Evolutionary conservation across 2,329 filamentous ascomycete species (phyloP).

Genomic region (Myrmaecium sp.): DNA sequence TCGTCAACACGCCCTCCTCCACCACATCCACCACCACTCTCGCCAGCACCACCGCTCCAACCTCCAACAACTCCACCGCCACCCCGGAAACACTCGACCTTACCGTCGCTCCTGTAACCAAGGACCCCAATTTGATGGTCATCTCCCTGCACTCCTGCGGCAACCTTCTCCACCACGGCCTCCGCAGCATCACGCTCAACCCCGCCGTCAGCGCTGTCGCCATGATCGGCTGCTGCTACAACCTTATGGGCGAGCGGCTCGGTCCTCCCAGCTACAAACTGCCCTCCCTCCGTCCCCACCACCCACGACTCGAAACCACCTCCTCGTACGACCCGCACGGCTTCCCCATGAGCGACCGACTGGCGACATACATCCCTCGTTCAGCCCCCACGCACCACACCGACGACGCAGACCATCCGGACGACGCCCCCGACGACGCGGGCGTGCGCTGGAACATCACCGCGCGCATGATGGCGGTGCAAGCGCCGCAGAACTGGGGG

Average conservation of each 20-base stretch:
- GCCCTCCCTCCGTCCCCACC: conserved; percentile 57
- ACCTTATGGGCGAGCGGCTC: conserved; percentile 78
- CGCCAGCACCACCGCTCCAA: conserved; percentile 8
- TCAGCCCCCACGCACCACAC: conserved; percentile 11
- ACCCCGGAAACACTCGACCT: too few species aligned
- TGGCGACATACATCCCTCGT: conserved; percentile 43
- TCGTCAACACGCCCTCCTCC: conserved; percentile 27
- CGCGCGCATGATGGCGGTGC: conserved; percentile 93
- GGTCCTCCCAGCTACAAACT: conserved; percentile 77
- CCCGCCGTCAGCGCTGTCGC: conserved; percentile 75
- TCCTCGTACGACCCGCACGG: conserved; percentile 74
- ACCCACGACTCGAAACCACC: conserved; percentile 50
- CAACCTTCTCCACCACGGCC: conserved; percentile 88
- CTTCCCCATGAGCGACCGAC: conserved; percentile 72
- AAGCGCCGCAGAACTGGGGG: conserved; percentile 89
- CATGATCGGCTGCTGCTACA: conserved; percentile 97
- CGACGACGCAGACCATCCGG: too few species aligned
- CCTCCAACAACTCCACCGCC: conserved; percentile 11
- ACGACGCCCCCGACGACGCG: conserved; percentile 3
- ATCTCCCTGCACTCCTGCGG: conserved; percentile 95
- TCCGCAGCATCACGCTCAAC: conserved; percentile 73
- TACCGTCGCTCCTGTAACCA: conserved; percentile 11
- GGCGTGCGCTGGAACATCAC: conserved; percentile 87
- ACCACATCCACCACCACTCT: conserved; percentile 9
- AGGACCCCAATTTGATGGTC: conserved; percentile 48